phyloP scores from a whole-genome alignment of 83 land plant genomes.

The Picea mariana region DNA sequence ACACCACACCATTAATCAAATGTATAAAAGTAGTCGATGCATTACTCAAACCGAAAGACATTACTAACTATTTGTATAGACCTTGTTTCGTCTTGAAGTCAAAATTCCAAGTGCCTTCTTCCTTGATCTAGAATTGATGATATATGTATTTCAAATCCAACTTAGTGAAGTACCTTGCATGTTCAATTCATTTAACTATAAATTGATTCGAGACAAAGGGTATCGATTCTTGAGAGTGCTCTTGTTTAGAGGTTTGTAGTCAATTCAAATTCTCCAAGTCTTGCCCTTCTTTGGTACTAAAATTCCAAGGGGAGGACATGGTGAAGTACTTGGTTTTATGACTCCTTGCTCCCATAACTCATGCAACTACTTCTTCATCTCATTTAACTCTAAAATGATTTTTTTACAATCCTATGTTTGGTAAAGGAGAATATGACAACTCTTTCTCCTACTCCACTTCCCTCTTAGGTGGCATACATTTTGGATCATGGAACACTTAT shows the following conservation, averaged over 20 bases:
- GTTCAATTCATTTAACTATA: neutral
- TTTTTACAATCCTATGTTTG: no score
- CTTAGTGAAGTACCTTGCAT: neutral
- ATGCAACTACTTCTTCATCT: neutral
- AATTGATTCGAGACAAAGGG: neutral
- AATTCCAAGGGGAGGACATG: neutral
- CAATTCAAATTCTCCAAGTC: neutral
- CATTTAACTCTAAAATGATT: neutral
- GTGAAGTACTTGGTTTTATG: neutral
- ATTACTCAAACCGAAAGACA: neutral
- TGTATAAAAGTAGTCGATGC: neutral
- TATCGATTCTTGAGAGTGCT: neutral
- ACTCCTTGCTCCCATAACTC: neutral
- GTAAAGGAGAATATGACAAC: no score
- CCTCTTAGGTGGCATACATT: no score
- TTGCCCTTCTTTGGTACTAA: neutral
- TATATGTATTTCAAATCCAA: neutral
- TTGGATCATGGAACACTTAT: no score
- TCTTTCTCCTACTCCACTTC: no score
- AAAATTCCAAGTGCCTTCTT: neutral
- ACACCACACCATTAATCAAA: neutral
- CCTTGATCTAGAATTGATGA: neutral
- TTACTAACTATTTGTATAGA: neutral
- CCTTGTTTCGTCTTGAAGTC: neutral
- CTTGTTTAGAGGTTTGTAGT: neutral